These are phyloP conservation scores for Pisolithus microcarpus DNA, from an alignment of 768 basidiomycete species.

Conservation along the genomic window DNA sequence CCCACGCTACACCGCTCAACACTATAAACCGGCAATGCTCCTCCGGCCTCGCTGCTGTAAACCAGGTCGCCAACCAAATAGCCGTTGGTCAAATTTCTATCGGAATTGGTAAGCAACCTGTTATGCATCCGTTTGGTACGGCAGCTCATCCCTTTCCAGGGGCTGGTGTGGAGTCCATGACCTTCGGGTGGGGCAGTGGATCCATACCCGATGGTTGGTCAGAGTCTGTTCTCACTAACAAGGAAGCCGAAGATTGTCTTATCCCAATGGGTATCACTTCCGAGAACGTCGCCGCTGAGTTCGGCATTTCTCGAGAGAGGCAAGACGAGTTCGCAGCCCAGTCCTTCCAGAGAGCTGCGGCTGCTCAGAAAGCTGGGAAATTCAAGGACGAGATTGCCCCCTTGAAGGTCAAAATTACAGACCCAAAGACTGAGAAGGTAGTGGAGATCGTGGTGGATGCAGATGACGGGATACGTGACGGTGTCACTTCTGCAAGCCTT, in stretches of 20 bases:
- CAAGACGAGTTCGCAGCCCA: slow-evolving; percentile 83
- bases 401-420: slow-evolving; percentile 58
- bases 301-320: slow-evolving; percentile 57
- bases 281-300: slow-evolving; percentile 83
- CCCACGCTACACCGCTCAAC: slow-evolving; percentile 62
- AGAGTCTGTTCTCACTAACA: slow-evolving; percentile 54
- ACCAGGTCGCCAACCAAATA: slow-evolving; percentile 79
- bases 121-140: slow-evolving; percentile 1
- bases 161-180: slow-evolving; percentile 90
- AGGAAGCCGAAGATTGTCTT: slow-evolving; percentile 74
- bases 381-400: slow-evolving; percentile 85
- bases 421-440: slow-evolving; percentile 69
- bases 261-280: slow-evolving; percentile 91
- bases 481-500: slow-evolving; percentile 73
- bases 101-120: slow-evolving; percentile 62
- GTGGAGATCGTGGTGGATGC: slow-evolving; percentile 61
- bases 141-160: slow-evolving; percentile 32
- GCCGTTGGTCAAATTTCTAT: slow-evolving; percentile 75
- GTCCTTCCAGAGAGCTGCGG: slow-evolving; percentile 80
- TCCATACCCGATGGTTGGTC: slow-evolving; percentile 54
- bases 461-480: slow-evolving; percentile 85
- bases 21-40: slow-evolving; percentile 92
- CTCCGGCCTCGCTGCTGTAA: slow-evolving; percentile 76
- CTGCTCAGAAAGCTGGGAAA: slow-evolving; percentile 72
- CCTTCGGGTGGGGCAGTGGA: slow-evolving; percentile 59